phyloP scores from a whole-genome alignment of 768 basidiomycete species.

The Botryobasidium botryosum region DNA sequence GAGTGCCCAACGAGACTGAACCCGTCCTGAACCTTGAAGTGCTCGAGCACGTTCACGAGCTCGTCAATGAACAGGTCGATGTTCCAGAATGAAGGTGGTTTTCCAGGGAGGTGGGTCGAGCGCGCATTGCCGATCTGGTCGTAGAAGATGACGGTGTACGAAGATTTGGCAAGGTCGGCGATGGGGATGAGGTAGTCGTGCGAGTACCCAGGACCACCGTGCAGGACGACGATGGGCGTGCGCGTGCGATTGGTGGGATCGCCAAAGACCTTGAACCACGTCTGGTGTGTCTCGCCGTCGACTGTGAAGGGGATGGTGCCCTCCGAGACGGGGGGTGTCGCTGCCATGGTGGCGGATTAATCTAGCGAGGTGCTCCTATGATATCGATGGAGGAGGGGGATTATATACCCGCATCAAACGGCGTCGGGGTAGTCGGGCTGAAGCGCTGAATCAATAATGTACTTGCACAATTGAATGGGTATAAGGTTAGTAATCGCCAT shows the following conservation, averaged over 20 bases:
- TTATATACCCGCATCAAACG: too few species aligned
- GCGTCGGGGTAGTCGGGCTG: too few species aligned
- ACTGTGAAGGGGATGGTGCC: neutral
- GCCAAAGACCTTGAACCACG: conserved; percentile 7
- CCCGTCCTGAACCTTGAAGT: conserved; percentile 3
- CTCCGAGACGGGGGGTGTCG: too few species aligned
- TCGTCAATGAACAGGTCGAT: conserved; percentile 9
- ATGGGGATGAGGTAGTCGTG: conserved; percentile 7
- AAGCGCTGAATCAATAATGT: too few species aligned
- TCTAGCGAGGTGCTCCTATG: too few species aligned
- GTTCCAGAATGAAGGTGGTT: conserved; percentile 7
- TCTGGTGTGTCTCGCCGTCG: conserved; percentile 4
- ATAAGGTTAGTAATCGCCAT: too few species aligned
- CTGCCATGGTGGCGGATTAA: too few species aligned
- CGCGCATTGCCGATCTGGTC: conserved; percentile 10
- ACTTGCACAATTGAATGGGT: too few species aligned
- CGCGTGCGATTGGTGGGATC: conserved; percentile 1
- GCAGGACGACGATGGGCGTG: conserved; percentile 9
- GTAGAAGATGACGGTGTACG: conserved; percentile 8
- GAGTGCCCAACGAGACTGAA: conserved; percentile 7
- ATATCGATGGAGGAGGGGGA: too few species aligned
- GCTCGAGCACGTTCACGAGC: conserved; percentile 5
- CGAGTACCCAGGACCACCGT: conserved; percentile 11
- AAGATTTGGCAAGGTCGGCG: neutral
- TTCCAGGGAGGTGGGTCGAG: conserved; percentile 8